Evolutionary conservation across 2,329 filamentous ascomycete genomes (phyloP), one percentile per base, ranked within the genome.

Genomic region (Calonectria multiphialidica): DNA sequence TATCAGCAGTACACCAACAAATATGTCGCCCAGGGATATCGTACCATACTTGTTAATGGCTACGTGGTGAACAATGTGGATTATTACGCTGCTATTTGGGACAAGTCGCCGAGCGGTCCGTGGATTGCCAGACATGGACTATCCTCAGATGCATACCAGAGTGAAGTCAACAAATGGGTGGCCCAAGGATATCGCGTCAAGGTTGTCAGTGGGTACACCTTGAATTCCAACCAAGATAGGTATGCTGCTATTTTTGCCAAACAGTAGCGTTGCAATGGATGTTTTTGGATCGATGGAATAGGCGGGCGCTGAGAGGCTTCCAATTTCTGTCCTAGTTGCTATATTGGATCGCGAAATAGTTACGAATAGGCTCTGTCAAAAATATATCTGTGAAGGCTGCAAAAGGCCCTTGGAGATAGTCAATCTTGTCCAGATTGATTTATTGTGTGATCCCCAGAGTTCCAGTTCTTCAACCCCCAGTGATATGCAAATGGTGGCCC

Each of bases 81-180:
- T 37, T 68, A 68, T 21, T 68, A 63, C 37, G 55, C 57, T 16
- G 66, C 66, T 9, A 62, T 68, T 33, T 68, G 66, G 66, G 66
- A 68, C 57, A 53, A 68, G 44, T 63, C 66, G 3, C 16, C 66
- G 18, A 25, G 30, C 35, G 44, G 66, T 16, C 18, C 44, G 23
- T 68, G 57, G 66, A 44, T 68, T n/a, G 15, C 66, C n/a, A 42
- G 57, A 15, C 66, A 68, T 21, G 28, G 44, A 18, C 9, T 68
- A 33, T 42, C n/a, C 3, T 50, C 66, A 23, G 9, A 0, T 18
- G 30, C 21, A 9, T 68, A 63, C 23, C 55, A 63, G 44, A 35
- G 2, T 18, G 45, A 62, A 23, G 28, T 63, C 18, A 53, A 68
- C 7, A 68, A 50, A 6, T 63, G 55, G 66, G 23, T 45, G 7